Conservation (phyloP, 2,329 filamentous ascomycete genomes). For the Aspergillus niger region DNA sequence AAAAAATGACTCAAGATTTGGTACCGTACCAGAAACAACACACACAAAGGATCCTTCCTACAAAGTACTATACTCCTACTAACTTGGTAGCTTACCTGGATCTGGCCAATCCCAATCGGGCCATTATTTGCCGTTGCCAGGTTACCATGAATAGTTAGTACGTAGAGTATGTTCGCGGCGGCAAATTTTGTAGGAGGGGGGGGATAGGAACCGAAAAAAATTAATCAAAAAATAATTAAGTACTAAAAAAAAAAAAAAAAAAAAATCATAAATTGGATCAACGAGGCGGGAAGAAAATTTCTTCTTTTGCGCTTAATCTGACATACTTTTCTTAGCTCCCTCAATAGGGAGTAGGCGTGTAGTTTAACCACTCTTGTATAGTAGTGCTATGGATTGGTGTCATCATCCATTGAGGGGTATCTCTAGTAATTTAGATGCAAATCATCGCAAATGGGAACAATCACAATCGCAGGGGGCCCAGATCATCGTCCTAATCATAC, state of each 20-base stretch:
- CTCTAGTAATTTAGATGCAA: conserved; percentile 5
- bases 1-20: conserved; percentile 6
- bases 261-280: not conserved
- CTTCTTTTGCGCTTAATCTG: conserved; percentile 13
- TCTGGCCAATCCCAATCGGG: conserved; percentile 15
- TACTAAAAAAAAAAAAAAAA: conserved; percentile 6
- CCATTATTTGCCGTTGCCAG: conserved; percentile 16
- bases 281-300: conserved; percentile 8
- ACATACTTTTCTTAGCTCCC: conserved; percentile 10
- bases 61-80: no score
- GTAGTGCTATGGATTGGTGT: not conserved
- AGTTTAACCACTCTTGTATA: not conserved
- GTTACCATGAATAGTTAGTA: not conserved
- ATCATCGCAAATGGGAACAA: not conserved
- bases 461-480: conserved; percentile 1
- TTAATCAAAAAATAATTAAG: not conserved
- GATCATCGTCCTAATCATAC: not conserved
- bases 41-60: conserved; percentile 2
- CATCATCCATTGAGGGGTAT: conserved; percentile 11
- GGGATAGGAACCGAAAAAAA: not conserved
- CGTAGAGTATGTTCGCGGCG: not conserved
- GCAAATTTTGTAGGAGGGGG: not conserved
- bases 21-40: conserved; percentile 3
- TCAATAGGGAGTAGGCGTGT: not conserved
- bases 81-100: conserved; percentile 15